Base-by-base conservation (phyloP, 345 rosid genomes). In the Cardiospermum halicacabum region DNA sequence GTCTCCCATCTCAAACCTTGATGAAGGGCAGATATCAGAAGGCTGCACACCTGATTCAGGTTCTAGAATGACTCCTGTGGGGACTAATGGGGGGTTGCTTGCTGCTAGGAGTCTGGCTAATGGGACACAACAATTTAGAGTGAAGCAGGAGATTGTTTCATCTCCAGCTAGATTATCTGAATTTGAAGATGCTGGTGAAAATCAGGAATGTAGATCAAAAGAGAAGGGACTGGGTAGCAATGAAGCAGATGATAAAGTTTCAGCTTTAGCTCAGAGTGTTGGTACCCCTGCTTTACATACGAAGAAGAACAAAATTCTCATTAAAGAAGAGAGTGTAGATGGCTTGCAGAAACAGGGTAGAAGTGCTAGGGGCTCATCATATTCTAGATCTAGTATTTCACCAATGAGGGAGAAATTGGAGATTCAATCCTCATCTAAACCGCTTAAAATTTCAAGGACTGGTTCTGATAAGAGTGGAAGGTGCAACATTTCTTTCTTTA, bases 131-230 rank as follows among this genome's bases (percentile, higher is more conserved):
- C 76, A 76, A 51, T 39, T 69, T 58, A 79, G 63, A 50, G 70
- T 79, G 75, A 81, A 84, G 62, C 70, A 67, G 45, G 84, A 84
- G 27, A 65, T 47, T 65, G 69, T 76, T 68, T 69, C 84, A 16
- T 82, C 89, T 60, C 83, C 86, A 36, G 79, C 82, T 11, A 74
- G 74, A 68, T 72, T 80, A 58, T 76, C 84, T 62, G 86, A 84
- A 74, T 78, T 82, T 70, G 86, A 84, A 69, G 89, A 81, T 36
- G 74, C 67, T 58, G 76, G 80, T 56, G 85, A 80, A 58, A 79
- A 71, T 68, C 81, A 53, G 43, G 82, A 70, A 39, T 4, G 66
- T 53, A 74, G 69, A 50, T 65, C 54, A 22, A 83, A 76, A 70
- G 83, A 76, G 36, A 80, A 73, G 71, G 76, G 71, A 60, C 31